Base-by-base conservation (phyloP, 73 alveolate species). In the Paramecium octaurelia region DNA sequence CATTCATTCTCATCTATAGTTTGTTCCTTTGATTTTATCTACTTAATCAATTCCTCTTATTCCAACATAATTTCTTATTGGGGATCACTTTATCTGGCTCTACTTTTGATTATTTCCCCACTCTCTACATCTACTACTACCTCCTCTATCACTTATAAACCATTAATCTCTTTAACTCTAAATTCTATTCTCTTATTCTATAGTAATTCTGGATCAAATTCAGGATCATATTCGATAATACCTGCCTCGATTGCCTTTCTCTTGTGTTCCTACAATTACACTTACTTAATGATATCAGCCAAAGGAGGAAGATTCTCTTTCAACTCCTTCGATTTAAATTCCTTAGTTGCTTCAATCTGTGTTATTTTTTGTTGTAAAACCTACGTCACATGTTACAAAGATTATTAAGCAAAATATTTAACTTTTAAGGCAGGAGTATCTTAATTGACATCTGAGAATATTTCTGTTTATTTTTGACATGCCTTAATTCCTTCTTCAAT, bases 221-320 rank as follows among this genome's bases (percentile, higher is more conserved):
- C 91, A 12, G 70, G 70, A 48, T 80, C 91, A 80, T 80, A 80
- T 44, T 80, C 91, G n/a, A 80, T 80, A 18, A 80, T 80, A 10
- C 91, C 91, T 24, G 73, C 73, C 16, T 40, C 91, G 3, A 80
- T 80, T 44, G 91, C 91, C 31, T 80, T 42, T 80, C 73, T 42
- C 44, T 80, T 23, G 24, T 80, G 75, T 80, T 42, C 73, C 16
- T 31, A 44, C 10, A 43, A 44, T 80, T 80, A 18, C 2, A 48
- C 91, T 46, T 42, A 44, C 8, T 75, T 75, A 14, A 38, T 11
- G 2, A 75, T 38, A 23, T 75, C 88, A n/a, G 40, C 18, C 20
- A 75, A 38, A 64, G 84, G 84, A 14, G 91, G 91, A 20, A 43
- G 23, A 80, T 42, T 46, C 57, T 40, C 70, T 24, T 80, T 42